Conservation (phyloP, 2,329 filamentous ascomycete species). For the Fusarium sp. region DNA sequence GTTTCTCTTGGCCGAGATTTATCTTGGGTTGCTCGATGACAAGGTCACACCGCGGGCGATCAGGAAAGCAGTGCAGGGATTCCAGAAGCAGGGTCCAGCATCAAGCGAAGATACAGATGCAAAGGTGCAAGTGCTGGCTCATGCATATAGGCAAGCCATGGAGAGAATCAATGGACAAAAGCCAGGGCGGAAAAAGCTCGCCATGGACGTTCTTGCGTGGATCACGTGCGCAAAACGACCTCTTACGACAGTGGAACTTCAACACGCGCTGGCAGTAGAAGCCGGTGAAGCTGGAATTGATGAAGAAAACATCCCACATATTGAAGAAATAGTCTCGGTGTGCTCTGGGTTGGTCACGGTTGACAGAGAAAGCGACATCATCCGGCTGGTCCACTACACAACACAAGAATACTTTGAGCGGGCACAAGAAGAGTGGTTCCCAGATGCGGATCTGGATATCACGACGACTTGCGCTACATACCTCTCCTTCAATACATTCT, state of each 20-base stretch:
- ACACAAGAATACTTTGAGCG: conserved; percentile 56
- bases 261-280: conserved; percentile 57
- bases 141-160: conserved; percentile 58
- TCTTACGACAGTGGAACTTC: conserved; percentile 53
- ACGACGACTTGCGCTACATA: too few relatives aligned
- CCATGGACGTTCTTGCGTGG: conserved; percentile 55
- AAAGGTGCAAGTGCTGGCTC: too few relatives aligned
- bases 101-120: too few relatives aligned
- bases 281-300: conserved; percentile 48
- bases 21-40: conserved; percentile 10
- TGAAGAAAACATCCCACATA: conserved; percentile 48
- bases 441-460: too few relatives aligned
- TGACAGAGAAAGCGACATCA: conserved; percentile 53
- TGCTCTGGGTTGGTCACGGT: conserved; percentile 58
- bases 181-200: conserved; percentile 47
- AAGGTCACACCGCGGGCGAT: not conserved
- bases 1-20: conserved; percentile 32
- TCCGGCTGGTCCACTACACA: conserved; percentile 60
- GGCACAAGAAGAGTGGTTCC: too few relatives aligned
- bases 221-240: conserved; percentile 53
- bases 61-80: too few relatives aligned
- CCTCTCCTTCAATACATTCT: too few relatives aligned
- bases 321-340: conserved; percentile 51
- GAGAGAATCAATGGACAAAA: conserved; percentile 54
- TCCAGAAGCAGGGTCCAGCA: too few relatives aligned